Evolutionary conservation across 2,329 filamentous ascomycete species (phyloP), one percentile per base, ranked within the genome.

Genomic region (Colletotrichum simmondsii): DNA sequence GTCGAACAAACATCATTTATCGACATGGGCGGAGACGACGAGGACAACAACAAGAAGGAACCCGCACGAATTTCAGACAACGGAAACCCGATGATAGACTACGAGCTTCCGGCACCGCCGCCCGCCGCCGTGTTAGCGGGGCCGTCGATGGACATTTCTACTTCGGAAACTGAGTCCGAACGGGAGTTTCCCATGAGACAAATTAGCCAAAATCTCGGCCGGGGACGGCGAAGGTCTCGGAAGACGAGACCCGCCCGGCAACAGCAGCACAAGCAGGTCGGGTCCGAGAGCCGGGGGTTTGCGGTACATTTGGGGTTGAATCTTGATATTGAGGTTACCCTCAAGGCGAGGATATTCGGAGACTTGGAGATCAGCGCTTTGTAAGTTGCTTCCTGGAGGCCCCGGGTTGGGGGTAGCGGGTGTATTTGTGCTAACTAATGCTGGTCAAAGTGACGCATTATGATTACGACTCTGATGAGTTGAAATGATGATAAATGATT

Each of bases 1-100:
- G 28, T 72, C 8, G 70, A 72, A 30, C 66, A 72, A 14, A 70
- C 70, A 54, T 72, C 70, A 10, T 72, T 72, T 4, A 72, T 72
- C 46, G 37, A 65, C 3, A 72, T 72, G 66, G 67, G 52, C 57
- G 49, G 24, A 7, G 42, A 54, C 2, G 53, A 32, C 0, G 64
- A 59, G 35, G 12, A 26, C 14, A 16, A 12, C 2, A 28, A 53
- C 12, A 46, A 16, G 5, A 37, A 14, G 19, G 35, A 49, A 16
- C 26, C 12, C 14, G 11, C 8, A 19, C 16, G 16, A 42, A 42
- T 19, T 14, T 16, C 28, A 8, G 22, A 37, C 64, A 1, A 49
- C 10, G 26, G 4, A 2, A 16, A 24, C 1, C 42, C 49, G 14
- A 30, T n/a, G 35, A 30, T 24, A 49, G 42, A 49, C 14, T 68